These are phyloP conservation scores for Deinandra increscens DNA, from an alignment of 129 eudicot species.

Conservation along the genomic window DNA sequence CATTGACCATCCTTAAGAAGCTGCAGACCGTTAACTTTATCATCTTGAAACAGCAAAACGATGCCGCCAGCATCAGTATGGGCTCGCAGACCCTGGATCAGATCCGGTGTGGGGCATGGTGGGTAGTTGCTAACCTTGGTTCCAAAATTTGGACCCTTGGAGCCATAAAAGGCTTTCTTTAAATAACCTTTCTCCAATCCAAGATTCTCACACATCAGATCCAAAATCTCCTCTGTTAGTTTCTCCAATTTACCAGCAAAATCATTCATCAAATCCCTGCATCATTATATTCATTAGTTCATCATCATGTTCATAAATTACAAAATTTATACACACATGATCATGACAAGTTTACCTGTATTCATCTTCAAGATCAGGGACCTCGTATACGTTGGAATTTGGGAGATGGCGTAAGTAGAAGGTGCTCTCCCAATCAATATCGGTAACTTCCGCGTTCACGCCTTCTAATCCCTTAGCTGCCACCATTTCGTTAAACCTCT, in stretches of 20 bases:
- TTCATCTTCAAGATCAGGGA: conserved; percentile 56
- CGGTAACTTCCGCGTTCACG: conserved; percentile 51
- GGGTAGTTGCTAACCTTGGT: conserved; percentile 83
- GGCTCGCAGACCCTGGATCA: conserved; percentile 76
- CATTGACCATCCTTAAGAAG: conserved; percentile 72
- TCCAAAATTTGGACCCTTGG: conserved; percentile 69
- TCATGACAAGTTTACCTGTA: conserved; percentile 42
- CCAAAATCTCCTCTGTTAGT: conserved; percentile 58
- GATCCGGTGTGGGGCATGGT: conserved; percentile 74
- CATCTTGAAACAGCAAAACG: conserved; percentile 71
- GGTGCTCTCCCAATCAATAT: conserved; percentile 69
- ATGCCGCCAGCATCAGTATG: conserved; percentile 83
- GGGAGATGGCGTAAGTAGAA: conserved; percentile 65
- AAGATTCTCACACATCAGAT: conserved; percentile 63
- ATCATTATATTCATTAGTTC: conserved; percentile 33
- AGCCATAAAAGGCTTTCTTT: conserved; percentile 66
- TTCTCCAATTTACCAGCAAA: conserved; percentile 56
- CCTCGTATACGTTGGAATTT: conserved; percentile 38
- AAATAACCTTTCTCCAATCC: conserved; percentile 70
- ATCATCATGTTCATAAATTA: not conserved
- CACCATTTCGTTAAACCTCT: conserved; percentile 65
- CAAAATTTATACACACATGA: not conserved
- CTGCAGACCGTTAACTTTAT: conserved; percentile 69
- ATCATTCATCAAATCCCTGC: conserved; percentile 57
- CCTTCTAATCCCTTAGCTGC: conserved; percentile 55